A percentile compares a stretch with the other conserved stretches of the same genome.
Conservation (phyloP, 441 rosid species). For the Erodium moschatum region DNA sequence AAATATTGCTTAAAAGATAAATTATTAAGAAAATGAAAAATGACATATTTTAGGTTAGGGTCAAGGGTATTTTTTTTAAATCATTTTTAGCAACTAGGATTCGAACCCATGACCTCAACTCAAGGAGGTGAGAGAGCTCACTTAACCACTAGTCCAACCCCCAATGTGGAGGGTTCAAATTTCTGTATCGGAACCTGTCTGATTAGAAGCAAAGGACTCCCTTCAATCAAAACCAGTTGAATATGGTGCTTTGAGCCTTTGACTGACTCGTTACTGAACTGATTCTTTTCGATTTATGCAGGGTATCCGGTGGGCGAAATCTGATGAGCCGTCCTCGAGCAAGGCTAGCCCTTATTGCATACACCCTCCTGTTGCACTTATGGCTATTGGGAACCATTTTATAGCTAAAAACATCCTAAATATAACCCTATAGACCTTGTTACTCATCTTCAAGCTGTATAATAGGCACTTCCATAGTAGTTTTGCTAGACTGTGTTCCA, state of each 20-base stretch:
- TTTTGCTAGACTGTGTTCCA: not conserved
- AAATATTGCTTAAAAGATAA: too few species aligned
- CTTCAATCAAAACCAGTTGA: too few species aligned
- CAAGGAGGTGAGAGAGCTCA: too few species aligned
- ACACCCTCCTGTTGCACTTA: constrained; percentile 62
- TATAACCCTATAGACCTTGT: constrained; percentile 9
- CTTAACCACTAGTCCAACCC: too few species aligned
- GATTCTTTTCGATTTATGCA: constrained; percentile 25
- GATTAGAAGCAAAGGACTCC: not conserved
- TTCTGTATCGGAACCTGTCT: not conserved
- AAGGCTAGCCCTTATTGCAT: constrained; percentile 60
- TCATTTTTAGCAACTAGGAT: too few species aligned
- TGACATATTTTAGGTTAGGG: too few species aligned
- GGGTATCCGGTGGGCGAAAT: constrained; percentile 74
- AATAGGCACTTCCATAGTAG: constrained; percentile 18
- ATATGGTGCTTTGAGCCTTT: not conserved
- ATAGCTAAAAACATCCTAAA: constrained; percentile 21
- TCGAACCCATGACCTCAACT: too few species aligned
- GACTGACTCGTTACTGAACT: constrained; percentile 16
- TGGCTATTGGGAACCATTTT: constrained; percentile 72
- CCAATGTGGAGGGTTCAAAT: not conserved
- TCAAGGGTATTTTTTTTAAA: too few species aligned
- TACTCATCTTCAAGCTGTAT: constrained; percentile 25
- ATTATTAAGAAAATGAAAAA: too few species aligned
- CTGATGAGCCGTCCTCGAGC: constrained; percentile 77